Base-by-base conservation (phyloP, 176 grass and related monocot genomes). In the Otatea glauca region DNA sequence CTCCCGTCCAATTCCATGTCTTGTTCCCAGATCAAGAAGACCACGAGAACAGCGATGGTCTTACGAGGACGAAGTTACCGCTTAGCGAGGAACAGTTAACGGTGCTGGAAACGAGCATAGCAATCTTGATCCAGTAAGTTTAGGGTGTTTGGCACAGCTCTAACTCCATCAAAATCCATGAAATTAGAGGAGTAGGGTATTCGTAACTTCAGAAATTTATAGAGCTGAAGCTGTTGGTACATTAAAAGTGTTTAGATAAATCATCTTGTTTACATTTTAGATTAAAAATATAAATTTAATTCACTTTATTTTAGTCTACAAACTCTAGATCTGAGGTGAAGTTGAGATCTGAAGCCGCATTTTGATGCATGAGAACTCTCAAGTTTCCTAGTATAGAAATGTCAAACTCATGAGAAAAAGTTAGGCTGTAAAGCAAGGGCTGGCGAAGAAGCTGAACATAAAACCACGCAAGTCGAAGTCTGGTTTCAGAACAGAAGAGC, bases 401-500 rank as follows among this genome's bases (percentile, higher is more conserved):
- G 44, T 65, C 23, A 35, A 18, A 34, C 58, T 48, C 14, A 27
- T 41, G 4, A 21, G n/a, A 54, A 45, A 56, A 50, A 70, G 63
- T 62, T 51, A 90, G 78, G 68, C 3, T 62, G 4, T 47, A 32
- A 90, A 86, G 83, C 61, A 86, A 86, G 62, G 24, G 64, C 56
- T 90, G 63, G 83, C 78, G 5, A 43, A 82, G 17, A 44, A 71
- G 17, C 59, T 90, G 70, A 38, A 72, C 5, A 41, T 86, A 72
- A 75, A 59, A n/a, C 72, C 65, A 4, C 89, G 85, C 48, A 91
- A 81, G 81, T 85, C 16, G 81, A 88, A 80, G 85, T 88, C 32
- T 91, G 85, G 85, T 91, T 91, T 62, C 85, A 88, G 29, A 91
- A 91, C 50, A 88, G 89, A 76, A 91, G 89, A 80, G 85, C 81